Evolutionary conservation across 129 eudicot genomes (phyloP), one percentile per base, ranked within the genome.

Genomic region (Flaveria trinervia): DNA sequence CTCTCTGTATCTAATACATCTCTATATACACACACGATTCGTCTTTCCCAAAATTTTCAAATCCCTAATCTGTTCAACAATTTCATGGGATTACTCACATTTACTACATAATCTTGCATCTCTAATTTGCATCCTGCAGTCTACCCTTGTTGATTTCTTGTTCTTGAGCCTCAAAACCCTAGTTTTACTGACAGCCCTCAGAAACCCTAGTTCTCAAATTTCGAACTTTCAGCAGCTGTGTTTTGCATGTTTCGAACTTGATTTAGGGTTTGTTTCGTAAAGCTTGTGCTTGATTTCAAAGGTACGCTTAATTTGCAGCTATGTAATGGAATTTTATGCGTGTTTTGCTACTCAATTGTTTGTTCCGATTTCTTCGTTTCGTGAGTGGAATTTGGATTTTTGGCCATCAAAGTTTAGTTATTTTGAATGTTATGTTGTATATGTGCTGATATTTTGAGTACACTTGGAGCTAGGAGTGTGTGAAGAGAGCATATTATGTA

Each of bases 141-240:
- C 70, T 71, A 18, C 65, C 75, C 54, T 74, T 56, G 64, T 74
- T 74, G 70, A 74, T 74, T 74, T 55, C 57, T 73, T 73, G 69
- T 73, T 80, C 61, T 13, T 74, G 74, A 17, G 52, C 66, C 74
- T 66, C 55, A 52, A 80, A 80, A 80, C 84, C 84, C 84, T 80
- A 67, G 71, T 74, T 80, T 80, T 76, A 68, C 84, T 80, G 80
- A 74, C 80, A 80, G 44, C 78, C 60, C 65, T 78, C 65, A 77
- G 76, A 83, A 89, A 89, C 90, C 93, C 90, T 86, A 86, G 85
- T 81, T 78, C 83, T 33, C 52, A 25, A 36, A 50, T 56, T 52
- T 69, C 67, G 68, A 73, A 76, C 79, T 76, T 26, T 74, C 26
- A 54, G 68, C 56, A 74, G 22, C 75, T 80, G 46, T 49, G 68